Evolutionary conservation across 345 rosid genomes (phyloP), one percentile per base, ranked within the genome.

Genomic region (Rhodamnia rubescens): DNA sequence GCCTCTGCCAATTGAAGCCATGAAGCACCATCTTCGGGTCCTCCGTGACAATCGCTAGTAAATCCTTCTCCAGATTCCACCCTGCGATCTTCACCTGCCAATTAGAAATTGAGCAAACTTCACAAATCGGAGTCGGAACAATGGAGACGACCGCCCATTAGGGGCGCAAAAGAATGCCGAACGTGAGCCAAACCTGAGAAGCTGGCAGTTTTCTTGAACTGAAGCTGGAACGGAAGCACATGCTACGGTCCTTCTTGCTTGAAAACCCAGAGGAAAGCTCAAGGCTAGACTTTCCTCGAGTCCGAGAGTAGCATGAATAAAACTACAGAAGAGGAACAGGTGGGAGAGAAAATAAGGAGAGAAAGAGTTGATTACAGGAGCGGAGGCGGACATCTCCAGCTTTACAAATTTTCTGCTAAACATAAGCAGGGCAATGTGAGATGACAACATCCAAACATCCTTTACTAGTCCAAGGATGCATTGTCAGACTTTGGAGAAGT

Each of bases 41-140:
- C 29, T 26, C 6, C 2, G 1, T 11, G 16, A 58, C 64, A 32
- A 26, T 11, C 0, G 1, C 7, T 0, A 0, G 16, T 32, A 27
- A 58, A 24, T 1, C 0, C 61, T 56, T 57, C 61, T 57, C 0
- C 0, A 6, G 14, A 57, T 24, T 57, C 3, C 61, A 5, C 32
- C 11, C 32, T 6, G 0, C 5, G 7, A 0, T 58, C 64, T 58
- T 58, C 64, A 58, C 64, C 4, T 58, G 1, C 64, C 64, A 58
- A 2, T 58, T 3, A 36, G 29, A 58, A 58, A 58, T 58, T 8
- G 0, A 58, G 69, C 32, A 58, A 58, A 57, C 64, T 26, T 57
- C 15, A 57, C 1, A 57, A 57, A 58, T n/a, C 1, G 4, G 0
- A 26, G 2, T 58, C 0, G 8, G 8, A 58, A 26, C 32, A 58